A percentile compares a stretch with the other conserved stretches of the same genome.
phyloP scores from a whole-genome alignment of 2,329 filamentous ascomycete species.

The Cercospora zeina region DNA sequence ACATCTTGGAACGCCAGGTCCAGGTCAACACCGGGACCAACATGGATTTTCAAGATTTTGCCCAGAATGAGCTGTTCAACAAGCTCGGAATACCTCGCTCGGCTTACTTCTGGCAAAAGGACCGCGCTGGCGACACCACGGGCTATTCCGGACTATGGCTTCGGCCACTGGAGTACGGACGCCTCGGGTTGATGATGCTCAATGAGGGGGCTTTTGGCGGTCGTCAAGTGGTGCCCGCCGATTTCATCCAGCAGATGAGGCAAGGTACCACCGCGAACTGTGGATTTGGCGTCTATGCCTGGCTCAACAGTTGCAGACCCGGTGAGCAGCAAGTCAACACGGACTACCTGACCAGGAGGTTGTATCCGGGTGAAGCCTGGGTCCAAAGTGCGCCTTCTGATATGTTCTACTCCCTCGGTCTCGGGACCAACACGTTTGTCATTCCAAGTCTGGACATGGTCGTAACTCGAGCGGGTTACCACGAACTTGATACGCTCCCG shows the following conservation, averaged over 20 bases:
- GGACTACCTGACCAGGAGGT: neutral
- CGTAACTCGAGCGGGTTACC: neutral
- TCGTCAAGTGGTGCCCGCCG: neutral
- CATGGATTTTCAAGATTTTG: neutral
- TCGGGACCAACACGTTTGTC: constrained; percentile 3
- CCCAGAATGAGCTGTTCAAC: neutral
- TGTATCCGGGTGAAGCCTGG: neutral
- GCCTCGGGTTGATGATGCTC: neutral
- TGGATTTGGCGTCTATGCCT: neutral
- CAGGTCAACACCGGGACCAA: neutral
- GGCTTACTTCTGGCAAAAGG: constrained; percentile 1
- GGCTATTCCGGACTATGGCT: constrained; percentile 4
- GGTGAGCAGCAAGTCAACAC: constrained; percentile 2
- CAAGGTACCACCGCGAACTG: neutral
- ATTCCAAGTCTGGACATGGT: constrained; percentile 5
- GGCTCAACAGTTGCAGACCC: neutral
- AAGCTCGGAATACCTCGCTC: neutral
- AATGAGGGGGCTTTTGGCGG: neutral
- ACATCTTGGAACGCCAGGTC: neutral
- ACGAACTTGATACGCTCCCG: neutral
- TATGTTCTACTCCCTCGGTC: neutral
- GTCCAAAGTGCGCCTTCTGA: neutral
- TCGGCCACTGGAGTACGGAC: neutral
- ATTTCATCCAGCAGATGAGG: neutral
- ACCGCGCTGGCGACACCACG: neutral